phyloP scores from a whole-genome alignment of 2,329 filamentous ascomycete genomes.

The Pyrenochaeta sp. region DNA sequence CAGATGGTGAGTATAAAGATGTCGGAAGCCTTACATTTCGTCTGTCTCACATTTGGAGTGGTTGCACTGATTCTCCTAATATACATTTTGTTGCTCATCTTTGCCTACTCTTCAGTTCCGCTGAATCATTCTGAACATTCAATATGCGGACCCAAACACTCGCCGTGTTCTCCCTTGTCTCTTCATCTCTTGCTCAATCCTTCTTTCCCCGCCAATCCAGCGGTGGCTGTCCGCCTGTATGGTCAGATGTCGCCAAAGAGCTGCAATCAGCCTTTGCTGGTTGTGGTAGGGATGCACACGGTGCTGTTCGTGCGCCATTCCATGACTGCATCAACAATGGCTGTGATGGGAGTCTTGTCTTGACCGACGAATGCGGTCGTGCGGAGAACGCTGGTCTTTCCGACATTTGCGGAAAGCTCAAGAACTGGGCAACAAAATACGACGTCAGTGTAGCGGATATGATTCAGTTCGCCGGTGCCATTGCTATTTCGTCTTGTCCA shows the following conservation, averaged over 20 bases:
- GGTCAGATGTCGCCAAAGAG: slow-evolving; percentile 23
- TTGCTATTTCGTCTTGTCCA: slow-evolving; percentile 31
- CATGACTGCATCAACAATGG: slow-evolving; percentile 39
- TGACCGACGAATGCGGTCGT: slow-evolving; percentile 36
- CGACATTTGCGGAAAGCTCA: slow-evolving; percentile 49
- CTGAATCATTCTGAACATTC: too few relatives aligned
- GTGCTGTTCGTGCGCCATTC: slow-evolving; percentile 32
- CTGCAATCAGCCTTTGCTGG: slow-evolving; percentile 22
- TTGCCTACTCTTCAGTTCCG: too few relatives aligned
- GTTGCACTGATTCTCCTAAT: background rate
- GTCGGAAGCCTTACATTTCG: background rate
- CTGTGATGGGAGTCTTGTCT: slow-evolving; percentile 35
- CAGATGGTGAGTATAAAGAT: background rate
- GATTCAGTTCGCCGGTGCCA: slow-evolving; percentile 35
- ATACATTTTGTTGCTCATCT: too few relatives aligned
- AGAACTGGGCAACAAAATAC: slow-evolving; percentile 49
- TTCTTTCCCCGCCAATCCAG: slow-evolving; percentile 13
- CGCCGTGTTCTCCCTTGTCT: too few relatives aligned
- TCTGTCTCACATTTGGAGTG: background rate
- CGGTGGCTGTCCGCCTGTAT: slow-evolving; percentile 28
- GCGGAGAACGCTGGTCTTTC: slow-evolving; percentile 54
- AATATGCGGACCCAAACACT: too few relatives aligned
- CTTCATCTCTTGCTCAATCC: background rate
- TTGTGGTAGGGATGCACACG: slow-evolving; percentile 29
- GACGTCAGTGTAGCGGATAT: slow-evolving; percentile 38